These are phyloP conservation scores for Moniliophthora roreri DNA, from an alignment of 1,284 basidiomycete genomes.

Conservation along the genomic window DNA sequence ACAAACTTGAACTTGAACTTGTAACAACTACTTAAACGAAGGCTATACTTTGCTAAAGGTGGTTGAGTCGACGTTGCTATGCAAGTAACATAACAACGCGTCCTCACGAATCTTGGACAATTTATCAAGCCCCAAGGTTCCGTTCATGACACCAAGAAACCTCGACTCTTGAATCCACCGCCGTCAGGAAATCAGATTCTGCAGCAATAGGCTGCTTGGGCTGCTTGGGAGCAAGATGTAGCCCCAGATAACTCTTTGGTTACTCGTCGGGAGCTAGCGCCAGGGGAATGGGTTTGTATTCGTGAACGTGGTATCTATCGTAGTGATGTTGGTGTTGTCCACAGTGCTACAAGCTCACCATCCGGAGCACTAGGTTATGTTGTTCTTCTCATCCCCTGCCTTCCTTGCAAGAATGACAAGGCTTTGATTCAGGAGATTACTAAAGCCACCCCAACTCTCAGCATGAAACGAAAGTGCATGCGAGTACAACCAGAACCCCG, in stretches of 20 bases:
- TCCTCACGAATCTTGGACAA: too few relatives aligned
- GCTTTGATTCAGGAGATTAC: too few relatives aligned
- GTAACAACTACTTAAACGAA: too few relatives aligned
- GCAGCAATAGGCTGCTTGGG: neutral
- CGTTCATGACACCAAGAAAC: too few relatives aligned
- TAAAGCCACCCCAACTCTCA: too few relatives aligned
- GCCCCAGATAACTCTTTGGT: neutral
- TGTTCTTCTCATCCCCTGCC: neutral
- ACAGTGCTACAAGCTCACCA: neutral
- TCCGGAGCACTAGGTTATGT: neutral
- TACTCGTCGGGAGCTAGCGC: neutral
- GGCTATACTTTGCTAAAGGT: too few relatives aligned
- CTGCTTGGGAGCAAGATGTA: neutral
- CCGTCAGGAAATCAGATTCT: neutral
- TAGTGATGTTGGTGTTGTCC: neutral
- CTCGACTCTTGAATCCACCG: neutral
- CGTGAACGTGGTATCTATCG: neutral
- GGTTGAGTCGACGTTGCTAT: too few relatives aligned
- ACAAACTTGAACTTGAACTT: too few relatives aligned
- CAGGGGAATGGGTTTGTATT: neutral
- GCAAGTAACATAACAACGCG: too few relatives aligned
- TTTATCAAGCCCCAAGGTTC: too few relatives aligned
- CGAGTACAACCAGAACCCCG: too few relatives aligned
- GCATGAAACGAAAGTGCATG: too few relatives aligned
- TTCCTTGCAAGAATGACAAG: neutral